phyloP scores from a whole-genome alignment of 2,329 filamentous ascomycete genomes.

The Thelonectria discophora region DNA sequence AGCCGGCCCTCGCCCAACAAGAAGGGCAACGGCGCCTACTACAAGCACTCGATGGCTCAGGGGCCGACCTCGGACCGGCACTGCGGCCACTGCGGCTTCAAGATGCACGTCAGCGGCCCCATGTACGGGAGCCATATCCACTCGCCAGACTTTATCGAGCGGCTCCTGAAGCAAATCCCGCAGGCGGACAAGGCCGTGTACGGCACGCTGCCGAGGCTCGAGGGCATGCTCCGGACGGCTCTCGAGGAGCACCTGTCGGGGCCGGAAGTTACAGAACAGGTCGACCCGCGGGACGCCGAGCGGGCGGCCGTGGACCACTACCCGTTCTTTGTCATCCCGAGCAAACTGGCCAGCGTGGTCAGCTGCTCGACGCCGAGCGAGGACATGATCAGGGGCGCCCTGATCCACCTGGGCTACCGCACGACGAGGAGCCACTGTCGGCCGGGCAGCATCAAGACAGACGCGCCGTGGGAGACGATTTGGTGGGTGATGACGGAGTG shows the following conservation, averaged over 20 bases:
- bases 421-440: slow-evolving; percentile 89
- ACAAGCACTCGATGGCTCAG: slow-evolving; percentile 80
- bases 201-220: slow-evolving; percentile 80
- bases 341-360: slow-evolving; percentile 76
- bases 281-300: slow-evolving; percentile 56
- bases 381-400: slow-evolving; percentile 80
- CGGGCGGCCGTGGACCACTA: slow-evolving; percentile 74
- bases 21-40: slow-evolving; percentile 73
- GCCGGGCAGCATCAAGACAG: slow-evolving; percentile 89
- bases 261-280: slow-evolving; percentile 47
- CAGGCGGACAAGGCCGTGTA: slow-evolving; percentile 74
- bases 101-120: slow-evolving; percentile 87
- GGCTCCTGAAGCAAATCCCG: slow-evolving; percentile 78
- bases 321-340: slow-evolving; percentile 88
- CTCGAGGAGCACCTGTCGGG: slow-evolving; percentile 73
- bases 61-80: slow-evolving; percentile 71
- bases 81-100: slow-evolving; percentile 86
- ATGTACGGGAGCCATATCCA: slow-evolving; percentile 96
- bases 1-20: slow-evolving; percentile 74
- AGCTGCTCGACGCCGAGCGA: slow-evolving; percentile 84
- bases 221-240: slow-evolving; percentile 91
- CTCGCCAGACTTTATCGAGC: slow-evolving; percentile 81
- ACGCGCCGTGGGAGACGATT: slow-evolving; percentile 88
- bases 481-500: slow-evolving; percentile 97
- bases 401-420: slow-evolving; percentile 81